These are phyloP conservation scores for Xylona heveae DNA, from an alignment of 495 filamentous ascomycete species.

Conservation along the genomic window DNA sequence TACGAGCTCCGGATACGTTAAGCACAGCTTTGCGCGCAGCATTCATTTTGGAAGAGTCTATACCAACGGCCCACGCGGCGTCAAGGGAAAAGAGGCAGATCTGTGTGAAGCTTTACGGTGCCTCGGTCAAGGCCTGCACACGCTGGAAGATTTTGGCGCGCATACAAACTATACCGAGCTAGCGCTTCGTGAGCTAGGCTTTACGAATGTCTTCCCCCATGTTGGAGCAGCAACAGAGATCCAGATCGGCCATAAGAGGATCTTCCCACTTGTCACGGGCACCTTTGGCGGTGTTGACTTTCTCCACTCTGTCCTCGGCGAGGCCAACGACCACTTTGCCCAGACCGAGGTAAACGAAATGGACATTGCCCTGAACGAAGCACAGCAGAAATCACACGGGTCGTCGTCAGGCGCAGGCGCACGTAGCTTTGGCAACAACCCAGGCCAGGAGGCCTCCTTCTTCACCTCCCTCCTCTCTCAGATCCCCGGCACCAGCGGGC, in stretches of 20 bases:
- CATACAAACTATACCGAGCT: conserved; percentile 93
- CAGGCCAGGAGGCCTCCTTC: conserved; percentile 21
- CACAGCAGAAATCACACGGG: conserved; percentile 24
- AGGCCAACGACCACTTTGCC: conserved; percentile 88
- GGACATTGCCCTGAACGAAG: conserved; percentile 47
- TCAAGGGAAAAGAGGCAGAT: conserved; percentile 57
- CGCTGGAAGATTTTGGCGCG: conserved; percentile 85
- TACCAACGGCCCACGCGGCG: conserved; percentile 39
- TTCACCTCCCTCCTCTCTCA: conserved; percentile 56
- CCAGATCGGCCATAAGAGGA: conserved; percentile 44
- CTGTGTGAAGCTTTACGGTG: conserved; percentile 75
- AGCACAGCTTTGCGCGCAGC: conserved; percentile 58
- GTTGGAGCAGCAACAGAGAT: conserved; percentile 56
- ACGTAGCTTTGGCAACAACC: conserved; percentile 16
- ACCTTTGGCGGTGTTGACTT: conserved; percentile 91
- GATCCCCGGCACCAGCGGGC: conserved; percentile 49
- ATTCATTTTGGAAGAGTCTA: conserved; percentile 85
- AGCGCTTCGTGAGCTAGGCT: conserved; percentile 65
- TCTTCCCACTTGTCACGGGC: conserved; percentile 77
- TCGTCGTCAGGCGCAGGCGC: conserved; percentile 19
- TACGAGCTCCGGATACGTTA: conserved; percentile 77
- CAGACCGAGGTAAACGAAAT: conserved; percentile 88
- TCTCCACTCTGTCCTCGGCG: conserved; percentile 87
- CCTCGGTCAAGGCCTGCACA: conserved; percentile 81
- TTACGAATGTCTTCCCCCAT: conserved; percentile 66